Percentiles rank a stretch among this genome's conserved stretches.
Evolutionary conservation across 2,329 filamentous ascomycete species (phyloP).

Genomic region (Penicillium sp.): DNA sequence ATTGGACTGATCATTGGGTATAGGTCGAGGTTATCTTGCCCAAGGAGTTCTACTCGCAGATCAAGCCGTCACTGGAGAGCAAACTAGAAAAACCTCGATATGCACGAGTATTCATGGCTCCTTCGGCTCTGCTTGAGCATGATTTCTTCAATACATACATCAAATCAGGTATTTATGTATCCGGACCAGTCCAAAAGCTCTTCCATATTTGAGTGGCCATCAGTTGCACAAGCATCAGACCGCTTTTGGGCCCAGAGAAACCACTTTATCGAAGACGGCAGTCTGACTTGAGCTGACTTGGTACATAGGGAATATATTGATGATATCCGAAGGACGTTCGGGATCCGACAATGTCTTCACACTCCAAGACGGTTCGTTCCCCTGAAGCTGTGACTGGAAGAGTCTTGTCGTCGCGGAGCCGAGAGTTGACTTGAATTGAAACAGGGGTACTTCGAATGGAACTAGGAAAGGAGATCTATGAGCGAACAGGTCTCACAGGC

Average conservation of each 20-base stretch:
- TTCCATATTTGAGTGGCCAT: background rate
- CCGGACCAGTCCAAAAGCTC: background rate
- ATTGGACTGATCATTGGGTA: slow-evolving; percentile 37
- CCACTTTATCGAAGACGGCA: background rate
- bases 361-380: slow-evolving; percentile 61
- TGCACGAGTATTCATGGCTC: slow-evolving; percentile 67
- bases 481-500: slow-evolving; percentile 76
- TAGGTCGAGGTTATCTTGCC: slow-evolving; percentile 68
- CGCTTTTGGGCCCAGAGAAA: background rate
- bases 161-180: slow-evolving; percentile 60
- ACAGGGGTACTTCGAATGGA: slow-evolving; percentile 70
- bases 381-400: background rate
- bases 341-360: slow-evolving; percentile 71
- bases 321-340: slow-evolving; percentile 76
- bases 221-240: background rate
- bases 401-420: background rate
- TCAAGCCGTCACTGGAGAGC: slow-evolving; percentile 53
- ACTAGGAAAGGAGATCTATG: slow-evolving; percentile 76
- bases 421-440: background rate
- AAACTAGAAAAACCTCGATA: slow-evolving; percentile 51
- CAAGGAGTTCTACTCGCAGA: slow-evolving; percentile 55
- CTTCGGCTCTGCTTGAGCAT: slow-evolving; percentile 68
- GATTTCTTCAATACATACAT: slow-evolving; percentile 83
- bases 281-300: slow-evolving; percentile 7
- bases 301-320: slow-evolving; percentile 66